A percentile compares a stretch with the other conserved stretches of the same genome.
phyloP scores from a whole-genome alignment of 2,329 filamentous ascomycete species.

The Trichophyton schoenleinii region DNA sequence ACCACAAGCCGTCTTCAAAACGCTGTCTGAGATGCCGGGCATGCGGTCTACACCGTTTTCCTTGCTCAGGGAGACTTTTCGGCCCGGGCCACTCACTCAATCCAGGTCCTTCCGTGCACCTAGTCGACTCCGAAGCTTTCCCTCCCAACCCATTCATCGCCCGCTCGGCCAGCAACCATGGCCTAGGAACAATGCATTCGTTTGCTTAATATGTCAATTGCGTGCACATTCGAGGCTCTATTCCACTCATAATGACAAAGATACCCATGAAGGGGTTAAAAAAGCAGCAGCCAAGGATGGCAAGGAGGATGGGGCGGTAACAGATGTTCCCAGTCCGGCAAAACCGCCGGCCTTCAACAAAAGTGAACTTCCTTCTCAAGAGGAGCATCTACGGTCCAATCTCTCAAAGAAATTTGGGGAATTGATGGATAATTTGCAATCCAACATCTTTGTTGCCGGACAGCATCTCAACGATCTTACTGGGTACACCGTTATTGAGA shows the following conservation, averaged over 20 bases:
- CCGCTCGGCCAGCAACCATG: neutral
- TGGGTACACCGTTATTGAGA: slow-evolving; percentile 83
- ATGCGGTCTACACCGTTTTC: slow-evolving; percentile 1
- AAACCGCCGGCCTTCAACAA: neutral
- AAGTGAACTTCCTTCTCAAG: slow-evolving; percentile 38
- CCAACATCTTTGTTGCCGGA: slow-evolving; percentile 70
- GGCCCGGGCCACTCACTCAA: neutral
- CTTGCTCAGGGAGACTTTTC: neutral
- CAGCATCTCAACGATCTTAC: slow-evolving; percentile 89
- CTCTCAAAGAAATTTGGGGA: slow-evolving; percentile 50
- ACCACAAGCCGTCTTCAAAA: neutral
- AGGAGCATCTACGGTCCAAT: slow-evolving; percentile 43
- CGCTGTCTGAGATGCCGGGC: neutral
- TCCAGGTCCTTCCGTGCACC: neutral
- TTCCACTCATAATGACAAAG: slow-evolving; percentile 18
- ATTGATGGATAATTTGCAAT: slow-evolving; percentile 81
- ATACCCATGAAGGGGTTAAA: neutral
- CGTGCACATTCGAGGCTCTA: slow-evolving; percentile 21
- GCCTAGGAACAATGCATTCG: slow-evolving; percentile 16
- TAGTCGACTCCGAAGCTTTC: neutral
- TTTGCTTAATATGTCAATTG: slow-evolving; percentile 34
- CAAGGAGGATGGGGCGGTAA: neutral
- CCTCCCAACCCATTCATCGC: neutral
- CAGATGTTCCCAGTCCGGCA: neutral
- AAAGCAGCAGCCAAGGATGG: neutral